phyloP scores from a whole-genome alignment of 2,329 filamentous ascomycete genomes.

The Cyphellophora europaea region DNA sequence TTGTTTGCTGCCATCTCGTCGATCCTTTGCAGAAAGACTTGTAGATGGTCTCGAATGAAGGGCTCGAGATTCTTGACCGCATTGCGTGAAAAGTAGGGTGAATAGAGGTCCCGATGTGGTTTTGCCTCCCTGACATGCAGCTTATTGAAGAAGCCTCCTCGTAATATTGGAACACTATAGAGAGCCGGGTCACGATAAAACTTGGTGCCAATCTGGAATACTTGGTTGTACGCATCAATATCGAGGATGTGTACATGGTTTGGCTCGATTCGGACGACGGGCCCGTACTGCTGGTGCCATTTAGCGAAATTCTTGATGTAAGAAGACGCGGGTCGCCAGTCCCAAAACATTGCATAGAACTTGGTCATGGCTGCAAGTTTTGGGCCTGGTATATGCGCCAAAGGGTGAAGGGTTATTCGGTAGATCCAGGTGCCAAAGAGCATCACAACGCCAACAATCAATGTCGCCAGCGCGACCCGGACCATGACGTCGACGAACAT shows the following conservation, averaged over 20 bases:
- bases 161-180: slow-evolving; percentile 5
- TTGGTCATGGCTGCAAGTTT: slow-evolving; percentile 22
- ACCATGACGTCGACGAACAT: too few relatives aligned
- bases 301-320: not conserved
- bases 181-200: slow-evolving; percentile 4
- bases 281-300: slow-evolving; percentile 7
- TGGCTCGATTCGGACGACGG: slow-evolving; percentile 8
- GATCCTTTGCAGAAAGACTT: slow-evolving; percentile 5
- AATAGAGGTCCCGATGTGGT: slow-evolving; percentile 12
- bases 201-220: slow-evolving; percentile 8
- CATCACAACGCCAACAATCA: too few relatives aligned
- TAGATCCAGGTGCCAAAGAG: too few relatives aligned
- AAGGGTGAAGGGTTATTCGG: slow-evolving; percentile 24
- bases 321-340: not conserved
- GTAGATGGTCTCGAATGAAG: slow-evolving; percentile 19
- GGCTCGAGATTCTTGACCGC: slow-evolving; percentile 21
- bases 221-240: slow-evolving; percentile 1
- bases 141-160: slow-evolving; percentile 5
- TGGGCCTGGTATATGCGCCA: slow-evolving; percentile 26
- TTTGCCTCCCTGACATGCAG: slow-evolving; percentile 6
- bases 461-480: too few relatives aligned
- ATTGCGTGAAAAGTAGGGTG: slow-evolving; percentile 24
- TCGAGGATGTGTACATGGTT: slow-evolving; percentile 10
- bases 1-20: slow-evolving; percentile 1
- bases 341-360: slow-evolving; percentile 18